Conservation (phyloP, 2,329 filamentous ascomycete species). For the Xylaria digitata region DNA sequence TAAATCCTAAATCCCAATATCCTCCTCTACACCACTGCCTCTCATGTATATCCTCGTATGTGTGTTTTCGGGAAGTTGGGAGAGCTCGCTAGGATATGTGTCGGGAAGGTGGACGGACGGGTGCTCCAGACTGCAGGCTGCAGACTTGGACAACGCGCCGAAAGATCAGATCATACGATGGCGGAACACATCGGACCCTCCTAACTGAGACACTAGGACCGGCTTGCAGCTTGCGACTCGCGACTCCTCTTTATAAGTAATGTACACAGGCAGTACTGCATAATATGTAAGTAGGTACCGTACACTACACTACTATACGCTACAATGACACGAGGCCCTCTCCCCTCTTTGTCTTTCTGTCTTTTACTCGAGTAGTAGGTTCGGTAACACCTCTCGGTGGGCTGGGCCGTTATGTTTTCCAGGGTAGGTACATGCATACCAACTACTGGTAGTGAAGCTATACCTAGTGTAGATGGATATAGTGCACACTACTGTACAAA, state of each 20-base stretch:
- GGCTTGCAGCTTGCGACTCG: conserved; percentile 22
- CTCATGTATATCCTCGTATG: no score
- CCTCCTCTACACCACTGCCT: no score
- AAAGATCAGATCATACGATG: conserved; percentile 41
- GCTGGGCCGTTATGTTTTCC: conserved; percentile 19
- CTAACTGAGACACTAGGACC: conserved; percentile 36
- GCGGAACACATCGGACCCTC: conserved; percentile 38
- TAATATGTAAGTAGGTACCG: no score
- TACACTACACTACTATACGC: no score
- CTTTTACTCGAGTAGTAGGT: not conserved
- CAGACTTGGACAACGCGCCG: conserved; percentile 24
- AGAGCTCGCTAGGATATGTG: conserved; percentile 14
- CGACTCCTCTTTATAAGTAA: no score
- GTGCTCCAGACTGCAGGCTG: conserved; percentile 17
- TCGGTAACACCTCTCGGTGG: conserved; percentile 9
- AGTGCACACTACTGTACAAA: not conserved
- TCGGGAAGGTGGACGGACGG: conserved; percentile 29
- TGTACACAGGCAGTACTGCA: no score
- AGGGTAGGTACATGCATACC: not conserved
- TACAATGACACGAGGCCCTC: not conserved
- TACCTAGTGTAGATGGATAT: no score
- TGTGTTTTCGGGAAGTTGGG: not conserved
- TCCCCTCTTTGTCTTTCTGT: conserved; percentile 6
- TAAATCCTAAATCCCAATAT: no score
- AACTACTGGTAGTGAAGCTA: no score